Evolutionary conservation across 1,139 yeast species (phyloP).

Genomic region (Saccharomyces hybrid): DNA sequence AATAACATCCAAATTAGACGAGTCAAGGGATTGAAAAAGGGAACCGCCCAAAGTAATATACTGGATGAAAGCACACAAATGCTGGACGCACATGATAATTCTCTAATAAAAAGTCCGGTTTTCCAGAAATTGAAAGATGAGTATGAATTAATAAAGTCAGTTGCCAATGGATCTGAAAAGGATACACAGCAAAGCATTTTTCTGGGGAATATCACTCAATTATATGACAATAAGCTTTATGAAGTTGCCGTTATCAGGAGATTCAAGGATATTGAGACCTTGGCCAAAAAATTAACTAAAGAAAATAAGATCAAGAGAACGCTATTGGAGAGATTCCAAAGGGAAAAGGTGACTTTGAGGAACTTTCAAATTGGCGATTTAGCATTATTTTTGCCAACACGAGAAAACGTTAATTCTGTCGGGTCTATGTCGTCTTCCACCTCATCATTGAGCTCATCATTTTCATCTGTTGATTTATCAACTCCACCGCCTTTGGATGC

Average conservation of each 20-base stretch:
- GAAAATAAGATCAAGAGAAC: conserved; percentile 56
- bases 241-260: conserved; percentile 64
- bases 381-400: conserved; percentile 76
- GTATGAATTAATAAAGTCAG: conserved; percentile 15
- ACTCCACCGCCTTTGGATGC: conserved; percentile 27
- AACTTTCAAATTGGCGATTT: conserved; percentile 65
- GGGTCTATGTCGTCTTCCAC: conserved; percentile 35
- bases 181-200: conserved; percentile 22
- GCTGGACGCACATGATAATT: conserved; percentile 7
- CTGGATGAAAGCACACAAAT: conserved; percentile 29
- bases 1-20: conserved; percentile 42
- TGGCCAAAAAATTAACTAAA: conserved; percentile 78
- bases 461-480: conserved; percentile 31
- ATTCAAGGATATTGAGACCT: conserved; percentile 83
- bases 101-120: conserved; percentile 22
- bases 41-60: conserved; percentile 15
- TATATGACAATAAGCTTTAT: conserved; percentile 39
- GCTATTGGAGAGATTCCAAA: conserved; percentile 35
- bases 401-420: conserved; percentile 23
- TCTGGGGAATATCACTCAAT: conserved; percentile 23
- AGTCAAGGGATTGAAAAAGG: conserved; percentile 60
- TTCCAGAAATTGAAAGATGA: conserved; percentile 17
- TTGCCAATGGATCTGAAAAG: conserved; percentile 11
- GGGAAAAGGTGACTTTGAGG: conserved; percentile 54
- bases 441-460: conserved; percentile 26